phyloP scores from a whole-genome alignment of 2,329 filamentous ascomycete genomes.

The Nemania diffusa region DNA sequence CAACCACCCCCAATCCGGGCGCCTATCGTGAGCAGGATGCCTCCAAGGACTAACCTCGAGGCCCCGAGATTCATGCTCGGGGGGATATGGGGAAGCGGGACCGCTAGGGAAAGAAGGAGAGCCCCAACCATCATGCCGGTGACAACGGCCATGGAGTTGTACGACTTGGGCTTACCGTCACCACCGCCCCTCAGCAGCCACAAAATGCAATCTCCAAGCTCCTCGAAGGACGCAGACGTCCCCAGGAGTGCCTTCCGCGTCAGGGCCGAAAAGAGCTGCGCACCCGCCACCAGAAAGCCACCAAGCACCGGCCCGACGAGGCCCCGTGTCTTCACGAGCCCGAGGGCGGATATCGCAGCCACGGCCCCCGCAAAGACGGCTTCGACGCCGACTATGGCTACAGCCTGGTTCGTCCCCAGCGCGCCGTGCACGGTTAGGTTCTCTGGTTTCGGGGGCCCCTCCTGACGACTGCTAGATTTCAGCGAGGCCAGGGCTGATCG shows the following conservation, averaged over 20 bases:
- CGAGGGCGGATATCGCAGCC: conserved; percentile 50
- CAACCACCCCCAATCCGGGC: conserved; percentile 72
- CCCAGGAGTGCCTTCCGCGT: conserved; percentile 66
- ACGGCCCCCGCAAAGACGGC: conserved; percentile 55
- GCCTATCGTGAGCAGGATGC: conserved; percentile 67
- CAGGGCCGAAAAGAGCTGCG: conserved; percentile 67
- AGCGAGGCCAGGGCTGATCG: conserved; percentile 48
- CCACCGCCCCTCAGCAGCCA: conserved; percentile 50
- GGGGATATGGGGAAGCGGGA: conserved; percentile 48
- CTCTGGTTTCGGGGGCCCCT: conserved; percentile 27
- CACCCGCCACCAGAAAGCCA: conserved; percentile 67
- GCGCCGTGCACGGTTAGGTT: conserved; percentile 53
- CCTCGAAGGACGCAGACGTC: conserved; percentile 70
- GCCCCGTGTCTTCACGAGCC: conserved; percentile 44
- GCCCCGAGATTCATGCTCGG: conserved; percentile 46
- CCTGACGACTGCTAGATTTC: conserved; percentile 40
- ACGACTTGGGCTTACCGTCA: conserved; percentile 48
- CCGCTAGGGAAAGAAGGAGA: conserved; percentile 50
- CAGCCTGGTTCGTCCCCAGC: conserved; percentile 53
- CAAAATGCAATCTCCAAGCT: conserved; percentile 63
- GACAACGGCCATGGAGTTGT: conserved; percentile 62
- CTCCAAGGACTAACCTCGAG: conserved; percentile 61
- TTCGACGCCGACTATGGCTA: conserved; percentile 57
- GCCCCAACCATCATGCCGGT: conserved; percentile 62
- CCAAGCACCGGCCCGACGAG: conserved; percentile 61